A percentile compares a stretch with the other conserved stretches of the same genome.
Conservation (phyloP, 176 grass and related monocot species). For the Canna indica region DNA sequence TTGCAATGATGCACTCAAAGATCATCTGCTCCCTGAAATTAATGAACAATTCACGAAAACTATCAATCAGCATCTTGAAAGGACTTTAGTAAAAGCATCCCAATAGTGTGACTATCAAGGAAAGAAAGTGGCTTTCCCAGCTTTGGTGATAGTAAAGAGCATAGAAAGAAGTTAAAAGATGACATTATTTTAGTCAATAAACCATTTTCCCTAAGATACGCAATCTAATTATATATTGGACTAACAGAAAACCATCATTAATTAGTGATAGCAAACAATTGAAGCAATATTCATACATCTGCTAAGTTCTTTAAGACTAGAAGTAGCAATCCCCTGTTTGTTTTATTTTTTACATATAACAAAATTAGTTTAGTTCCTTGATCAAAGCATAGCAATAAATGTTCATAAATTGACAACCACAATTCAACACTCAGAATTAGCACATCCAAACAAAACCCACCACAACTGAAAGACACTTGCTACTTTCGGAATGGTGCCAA, state of each 20-base stretch:
- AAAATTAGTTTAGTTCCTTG: no score
- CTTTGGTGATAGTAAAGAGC: neutral
- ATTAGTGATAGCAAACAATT: no score
- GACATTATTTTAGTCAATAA: neutral
- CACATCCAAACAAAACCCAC: neutral
- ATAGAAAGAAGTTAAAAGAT: neutral
- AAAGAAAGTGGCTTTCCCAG: neutral
- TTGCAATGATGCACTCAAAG: slow-evolving; percentile 77
- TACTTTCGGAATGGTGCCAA: neutral
- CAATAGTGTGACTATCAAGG: neutral
- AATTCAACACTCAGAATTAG: neutral
- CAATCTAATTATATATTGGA: neutral
- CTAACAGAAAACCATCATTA: neutral
- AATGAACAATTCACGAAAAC: slow-evolving; percentile 8
- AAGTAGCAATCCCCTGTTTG: no score
- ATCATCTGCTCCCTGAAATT: slow-evolving; percentile 58
- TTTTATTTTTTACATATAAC: no score
- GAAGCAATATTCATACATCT: no score
- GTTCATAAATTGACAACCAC: neutral
- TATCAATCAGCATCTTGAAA: neutral
- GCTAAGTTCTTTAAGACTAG: no score
- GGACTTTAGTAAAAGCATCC: neutral
- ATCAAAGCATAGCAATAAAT: no score
- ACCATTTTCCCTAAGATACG: neutral
- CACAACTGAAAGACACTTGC: neutral